Conservation (phyloP, 1,139 yeast genomes). For the Saccharomycopsis phalli region DNA sequence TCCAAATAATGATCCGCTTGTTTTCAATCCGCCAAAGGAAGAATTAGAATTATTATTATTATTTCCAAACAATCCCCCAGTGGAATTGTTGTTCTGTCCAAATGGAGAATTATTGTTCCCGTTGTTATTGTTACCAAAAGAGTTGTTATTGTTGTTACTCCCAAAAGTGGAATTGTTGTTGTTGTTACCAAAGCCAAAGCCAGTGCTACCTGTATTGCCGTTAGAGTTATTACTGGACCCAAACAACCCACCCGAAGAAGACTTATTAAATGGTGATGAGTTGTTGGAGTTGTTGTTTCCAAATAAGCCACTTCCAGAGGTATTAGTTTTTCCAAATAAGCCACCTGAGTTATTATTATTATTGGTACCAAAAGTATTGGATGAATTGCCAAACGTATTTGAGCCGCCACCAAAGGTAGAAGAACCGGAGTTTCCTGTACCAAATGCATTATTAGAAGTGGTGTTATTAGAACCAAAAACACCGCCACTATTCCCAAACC, state of each 20-base stretch:
- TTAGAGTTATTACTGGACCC: constrained; percentile 23
- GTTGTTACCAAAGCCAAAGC: constrained; percentile 25
- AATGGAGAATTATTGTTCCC: constrained; percentile 31
- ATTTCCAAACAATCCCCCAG: constrained; percentile 26
- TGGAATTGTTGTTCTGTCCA: constrained; percentile 26
- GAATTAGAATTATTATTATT: constrained; percentile 17
- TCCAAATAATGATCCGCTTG: no score
- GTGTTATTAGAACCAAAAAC: constrained; percentile 32
- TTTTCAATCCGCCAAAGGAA: constrained; percentile 28
- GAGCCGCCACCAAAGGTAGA: constrained; percentile 20
- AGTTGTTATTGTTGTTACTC: constrained; percentile 21
- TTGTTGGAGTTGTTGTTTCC: constrained; percentile 18
- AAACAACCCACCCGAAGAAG: constrained; percentile 28
- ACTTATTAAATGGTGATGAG: constrained; percentile 19
- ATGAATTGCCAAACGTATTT: constrained; percentile 19
- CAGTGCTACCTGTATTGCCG: neutral
- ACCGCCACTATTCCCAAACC: constrained; percentile 24
- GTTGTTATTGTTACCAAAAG: constrained; percentile 18
- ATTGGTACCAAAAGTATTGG: constrained; percentile 21
- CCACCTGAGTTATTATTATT: constrained; percentile 26
- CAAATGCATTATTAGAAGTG: constrained; percentile 25
- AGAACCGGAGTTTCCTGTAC: constrained; percentile 21
- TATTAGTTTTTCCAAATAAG: constrained; percentile 31
- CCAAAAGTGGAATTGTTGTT: constrained; percentile 23
- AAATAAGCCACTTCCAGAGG: constrained; percentile 26